Percentiles rank a stretch among this genome's conserved stretches.
These are phyloP conservation scores for Rhizophlyctis rosea DNA, from an alignment of 192 early-diverging fungal genomes.

Conservation along the genomic window DNA sequence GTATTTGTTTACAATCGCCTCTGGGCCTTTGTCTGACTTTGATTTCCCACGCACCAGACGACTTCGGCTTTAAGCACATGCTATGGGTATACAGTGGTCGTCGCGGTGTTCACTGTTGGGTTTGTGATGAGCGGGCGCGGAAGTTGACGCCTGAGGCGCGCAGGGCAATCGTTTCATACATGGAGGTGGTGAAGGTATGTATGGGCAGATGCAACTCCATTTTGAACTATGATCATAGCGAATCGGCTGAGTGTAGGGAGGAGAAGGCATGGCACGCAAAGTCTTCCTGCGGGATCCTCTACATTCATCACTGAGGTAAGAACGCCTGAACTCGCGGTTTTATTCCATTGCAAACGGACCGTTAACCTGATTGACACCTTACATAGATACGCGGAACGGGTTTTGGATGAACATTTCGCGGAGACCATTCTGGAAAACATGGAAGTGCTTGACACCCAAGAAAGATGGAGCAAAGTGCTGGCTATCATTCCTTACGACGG, in stretches of 20 bases:
- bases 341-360: background rate
- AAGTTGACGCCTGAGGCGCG: slow-evolving; percentile 72
- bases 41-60: slow-evolving; percentile 49
- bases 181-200: slow-evolving; percentile 62
- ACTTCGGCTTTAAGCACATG: slow-evolving; percentile 92
- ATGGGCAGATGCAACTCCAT: background rate
- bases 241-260: slow-evolving; percentile 49
- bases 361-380: too few relatives aligned
- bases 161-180: slow-evolving; percentile 77
- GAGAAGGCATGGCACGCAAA: slow-evolving; percentile 56
- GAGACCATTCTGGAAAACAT: slow-evolving; percentile 67
- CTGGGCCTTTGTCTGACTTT: background rate
- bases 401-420: slow-evolving; percentile 72
- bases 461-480: slow-evolving; percentile 76
- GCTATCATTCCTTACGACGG: slow-evolving; percentile 75
- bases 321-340: slow-evolving; percentile 5
- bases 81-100: slow-evolving; percentile 96
- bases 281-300: slow-evolving; percentile 55
- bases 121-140: slow-evolving; percentile 85
- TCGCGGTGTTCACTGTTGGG: slow-evolving; percentile 98
- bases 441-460: slow-evolving; percentile 60
- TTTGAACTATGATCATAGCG: background rate
- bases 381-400: slow-evolving; percentile 34
- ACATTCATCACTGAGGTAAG: slow-evolving; percentile 73
- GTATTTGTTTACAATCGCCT: background rate